A percentile compares a stretch with the other conserved stretches of the same genome.
Conservation (phyloP, 2,329 filamentous ascomycete genomes). For the Trichoderma sp. region DNA sequence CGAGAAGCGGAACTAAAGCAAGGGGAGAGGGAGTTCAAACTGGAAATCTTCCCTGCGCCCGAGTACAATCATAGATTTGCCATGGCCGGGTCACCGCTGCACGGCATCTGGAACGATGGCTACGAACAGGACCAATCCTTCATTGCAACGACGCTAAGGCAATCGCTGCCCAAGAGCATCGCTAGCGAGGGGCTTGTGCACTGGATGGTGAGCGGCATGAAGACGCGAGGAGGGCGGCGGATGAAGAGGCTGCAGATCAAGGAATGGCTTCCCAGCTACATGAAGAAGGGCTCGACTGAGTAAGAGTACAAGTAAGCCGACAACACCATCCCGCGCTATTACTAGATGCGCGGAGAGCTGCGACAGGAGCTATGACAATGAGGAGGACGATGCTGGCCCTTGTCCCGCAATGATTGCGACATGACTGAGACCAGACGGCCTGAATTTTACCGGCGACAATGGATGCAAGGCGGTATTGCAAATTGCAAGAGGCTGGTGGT, state of each 20-base stretch:
- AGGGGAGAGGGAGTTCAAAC: constrained; percentile 40
- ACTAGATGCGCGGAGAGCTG: background rate
- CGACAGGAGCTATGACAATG: background rate
- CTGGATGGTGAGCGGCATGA: constrained; percentile 40
- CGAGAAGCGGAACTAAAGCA: background rate
- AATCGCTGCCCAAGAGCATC: constrained; percentile 43
- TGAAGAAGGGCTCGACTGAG: constrained; percentile 23
- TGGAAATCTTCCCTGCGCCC: constrained; percentile 43
- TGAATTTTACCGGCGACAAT: background rate
- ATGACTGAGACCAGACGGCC: background rate
- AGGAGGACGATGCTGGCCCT: background rate
- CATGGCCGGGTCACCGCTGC: constrained; percentile 40
- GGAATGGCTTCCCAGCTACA: constrained; percentile 30
- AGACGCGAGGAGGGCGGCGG: constrained; percentile 14
- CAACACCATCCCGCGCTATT: background rate
- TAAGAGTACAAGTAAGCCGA: background rate
- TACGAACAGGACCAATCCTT: constrained; percentile 38
- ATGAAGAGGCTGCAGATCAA: constrained; percentile 27
- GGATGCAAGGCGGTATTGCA: background rate
- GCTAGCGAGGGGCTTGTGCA: constrained; percentile 44
- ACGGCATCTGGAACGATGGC: constrained; percentile 45
- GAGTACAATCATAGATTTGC: constrained; percentile 43
- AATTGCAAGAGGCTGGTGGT: constrained; percentile 4
- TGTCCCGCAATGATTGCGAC: constrained; percentile 10
- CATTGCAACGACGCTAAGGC: constrained; percentile 40